Evolutionary conservation across 108 stramenopile genomes (phyloP), one percentile per base, ranked within the genome.

Genomic region (Thalassiosira profunda): DNA sequence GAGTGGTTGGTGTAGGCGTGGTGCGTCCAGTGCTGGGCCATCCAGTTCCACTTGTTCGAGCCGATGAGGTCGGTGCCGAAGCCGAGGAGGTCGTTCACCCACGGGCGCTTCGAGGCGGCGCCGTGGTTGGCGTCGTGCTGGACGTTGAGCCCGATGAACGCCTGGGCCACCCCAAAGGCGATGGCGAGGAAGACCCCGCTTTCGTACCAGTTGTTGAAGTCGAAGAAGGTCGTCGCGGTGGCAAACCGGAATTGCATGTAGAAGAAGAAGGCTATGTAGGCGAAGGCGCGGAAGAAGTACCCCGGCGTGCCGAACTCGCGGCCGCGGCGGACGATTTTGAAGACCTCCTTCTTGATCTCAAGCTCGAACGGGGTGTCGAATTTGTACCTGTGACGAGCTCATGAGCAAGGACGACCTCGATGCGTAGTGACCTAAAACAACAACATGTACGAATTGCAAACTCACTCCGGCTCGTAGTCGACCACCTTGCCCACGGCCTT

Each of bases 101-200:
- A 87, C 40, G 87, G 76, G 11, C 67, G 81, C 63, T 81, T 91
- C 26, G 90, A 91, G 29, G 87, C 87, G 11, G 95, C 95, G 5
- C 97, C 97, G 44, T 97, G 97, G 70, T 98, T 98, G 68, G 96
- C 93, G 76, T 98, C 97, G 64, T 98, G 97, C 69, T 96, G 95
- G 12, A 97, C 91, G 62, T 98, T 98, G 44, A 98, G 54, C 14
- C 95, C 95, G 62, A 96, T 93, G 20, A 85, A 82, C 0, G 92
- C 92, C 51, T 86, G 84, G 3, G 88, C 58, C 23, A 93, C 64
- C 9, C 95, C 95, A 53, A 91, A 92, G 20, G 73, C 48, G 53
- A 92, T 79, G 5, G 92, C 95, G 46, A 96, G 38, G 9, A 58
- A 33, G 10, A 69, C 73, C 23, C 73, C 73, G 38, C 64, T 66